Conservation (phyloP, 2,329 filamentous ascomycete genomes). For the Bipolaris victoriae region DNA sequence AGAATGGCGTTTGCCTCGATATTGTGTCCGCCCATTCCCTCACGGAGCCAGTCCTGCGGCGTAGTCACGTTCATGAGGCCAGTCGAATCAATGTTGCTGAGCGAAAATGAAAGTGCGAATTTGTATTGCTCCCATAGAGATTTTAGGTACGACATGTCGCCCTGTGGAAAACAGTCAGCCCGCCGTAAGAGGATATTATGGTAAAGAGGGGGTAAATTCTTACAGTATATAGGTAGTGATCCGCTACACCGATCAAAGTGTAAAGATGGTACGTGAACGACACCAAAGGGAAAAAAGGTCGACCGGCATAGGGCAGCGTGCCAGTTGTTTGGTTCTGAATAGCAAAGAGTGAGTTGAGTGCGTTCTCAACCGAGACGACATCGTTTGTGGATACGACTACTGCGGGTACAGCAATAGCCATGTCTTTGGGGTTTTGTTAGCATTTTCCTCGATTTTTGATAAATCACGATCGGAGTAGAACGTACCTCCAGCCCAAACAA, state of each 20-base stretch:
- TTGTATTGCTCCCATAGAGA: conserved; percentile 55
- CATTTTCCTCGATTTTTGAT: not conserved
- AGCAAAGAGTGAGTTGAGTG: conserved; percentile 56
- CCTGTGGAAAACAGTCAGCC: conserved; percentile 25
- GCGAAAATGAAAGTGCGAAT: conserved; percentile 51
- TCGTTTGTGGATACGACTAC: conserved; percentile 63
- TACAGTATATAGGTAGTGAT: conserved; percentile 54
- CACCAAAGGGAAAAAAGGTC: conserved; percentile 49
- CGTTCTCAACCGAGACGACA: conserved; percentile 58
- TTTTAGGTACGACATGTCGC: conserved; percentile 49
- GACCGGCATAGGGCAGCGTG: conserved; percentile 59
- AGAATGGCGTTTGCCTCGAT: conserved; percentile 56
- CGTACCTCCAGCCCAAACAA: conserved; percentile 63
- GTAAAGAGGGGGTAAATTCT: not conserved
- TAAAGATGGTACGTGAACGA: conserved; percentile 64
- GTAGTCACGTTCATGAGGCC: conserved; percentile 56
- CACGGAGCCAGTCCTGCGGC: conserved; percentile 56
- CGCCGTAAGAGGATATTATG: too few relatives aligned
- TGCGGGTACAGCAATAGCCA: conserved; percentile 62
- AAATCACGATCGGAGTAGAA: not conserved
- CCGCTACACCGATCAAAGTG: conserved; percentile 54
- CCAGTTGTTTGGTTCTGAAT: conserved; percentile 53
- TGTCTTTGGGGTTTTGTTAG: conserved; percentile 50
- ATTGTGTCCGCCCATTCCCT: conserved; percentile 59
- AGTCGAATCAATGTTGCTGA: conserved; percentile 51